These are phyloP conservation scores for Saturnispora hagleri DNA, from an alignment of 805 yeast genomes.

Conservation along the genomic window DNA sequence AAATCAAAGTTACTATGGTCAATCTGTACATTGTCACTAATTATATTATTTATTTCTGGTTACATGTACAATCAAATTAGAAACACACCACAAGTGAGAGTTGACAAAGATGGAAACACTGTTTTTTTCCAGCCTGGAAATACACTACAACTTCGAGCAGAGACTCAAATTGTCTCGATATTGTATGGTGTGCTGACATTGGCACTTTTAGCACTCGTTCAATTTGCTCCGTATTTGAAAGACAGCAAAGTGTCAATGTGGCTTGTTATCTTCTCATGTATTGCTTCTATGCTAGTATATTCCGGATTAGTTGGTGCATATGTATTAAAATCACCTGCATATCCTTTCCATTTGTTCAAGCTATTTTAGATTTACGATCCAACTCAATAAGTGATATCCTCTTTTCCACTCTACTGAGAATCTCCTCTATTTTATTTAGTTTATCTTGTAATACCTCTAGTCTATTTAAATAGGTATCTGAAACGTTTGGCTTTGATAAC, in stretches of 20 bases:
- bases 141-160: conserved; percentile 73
- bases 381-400: conserved; percentile 17
- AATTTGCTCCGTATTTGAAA: conserved; percentile 43
- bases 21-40: conserved; percentile 46
- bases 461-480: conserved; percentile 19
- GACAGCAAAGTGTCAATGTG: conserved; percentile 37
- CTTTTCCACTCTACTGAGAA: conserved; percentile 30
- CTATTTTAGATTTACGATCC: not conserved
- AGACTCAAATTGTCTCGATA: conserved; percentile 77
- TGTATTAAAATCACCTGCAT: conserved; percentile 60
- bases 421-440: conserved; percentile 18
- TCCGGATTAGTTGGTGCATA: conserved; percentile 42
- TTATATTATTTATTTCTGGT: conserved; percentile 73
- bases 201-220: conserved; percentile 47
- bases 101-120: conserved; percentile 29
- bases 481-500: conserved; percentile 9
- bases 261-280: conserved; percentile 32
- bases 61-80: conserved; percentile 91
- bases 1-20: conserved; percentile 65
- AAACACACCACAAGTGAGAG: conserved; percentile 52
- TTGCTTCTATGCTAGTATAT: conserved; percentile 55
- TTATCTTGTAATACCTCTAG: conserved; percentile 19
- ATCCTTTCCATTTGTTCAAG: conserved; percentile 53
- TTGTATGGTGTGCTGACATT: conserved; percentile 63
- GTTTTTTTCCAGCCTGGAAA: conserved; percentile 47